These are phyloP conservation scores for Psilocybe mexicana DNA, from an alignment of 1,284 basidiomycete genomes.

Conservation along the genomic window DNA sequence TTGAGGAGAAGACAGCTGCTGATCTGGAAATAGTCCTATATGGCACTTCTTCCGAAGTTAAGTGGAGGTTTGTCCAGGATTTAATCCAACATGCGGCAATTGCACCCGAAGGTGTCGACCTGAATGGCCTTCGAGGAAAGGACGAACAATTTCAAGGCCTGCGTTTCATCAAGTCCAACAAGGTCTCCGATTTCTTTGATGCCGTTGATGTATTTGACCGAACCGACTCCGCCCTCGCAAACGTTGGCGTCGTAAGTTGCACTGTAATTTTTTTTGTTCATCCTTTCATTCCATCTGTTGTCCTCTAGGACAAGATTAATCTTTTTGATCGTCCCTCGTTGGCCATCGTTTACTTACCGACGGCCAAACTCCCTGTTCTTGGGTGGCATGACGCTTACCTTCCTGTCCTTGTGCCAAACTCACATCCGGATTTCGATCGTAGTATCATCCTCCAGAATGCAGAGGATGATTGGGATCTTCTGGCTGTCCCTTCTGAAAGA, in stretches of 20 bases:
- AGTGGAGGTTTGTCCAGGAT: constrained; percentile 57
- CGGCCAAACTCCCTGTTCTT: constrained; percentile 38
- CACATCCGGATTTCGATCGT: constrained; percentile 29
- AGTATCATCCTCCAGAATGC: constrained; percentile 37
- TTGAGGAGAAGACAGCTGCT: constrained; percentile 32
- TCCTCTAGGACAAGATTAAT: constrained; percentile 26
- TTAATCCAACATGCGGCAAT: constrained; percentile 46
- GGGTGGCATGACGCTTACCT: constrained; percentile 59
- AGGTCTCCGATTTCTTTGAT: constrained; percentile 33
- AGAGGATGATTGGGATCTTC: constrained; percentile 49
- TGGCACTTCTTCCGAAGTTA: constrained; percentile 53
- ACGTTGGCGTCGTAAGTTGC: constrained; percentile 48
- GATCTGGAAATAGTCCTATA: constrained; percentile 61
- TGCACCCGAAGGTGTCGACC: constrained; percentile 31
- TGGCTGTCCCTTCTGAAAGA: constrained; percentile 44
- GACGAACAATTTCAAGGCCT: constrained; percentile 28
- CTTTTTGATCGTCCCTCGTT: constrained; percentile 51
- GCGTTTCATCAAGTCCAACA: constrained; percentile 28
- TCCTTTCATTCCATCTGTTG: constrained; percentile 17
- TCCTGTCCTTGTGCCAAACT: constrained; percentile 48
- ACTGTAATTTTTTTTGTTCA: constrained; percentile 43
- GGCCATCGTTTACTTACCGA: constrained; percentile 66
- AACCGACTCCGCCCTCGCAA: constrained; percentile 39
- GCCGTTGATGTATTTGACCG: constrained; percentile 53
- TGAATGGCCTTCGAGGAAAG: constrained; percentile 23